These are phyloP conservation scores for Teratosphaeriaceae sp. DNA, from an alignment of 2,329 filamentous ascomycete species.

Conservation along the genomic window DNA sequence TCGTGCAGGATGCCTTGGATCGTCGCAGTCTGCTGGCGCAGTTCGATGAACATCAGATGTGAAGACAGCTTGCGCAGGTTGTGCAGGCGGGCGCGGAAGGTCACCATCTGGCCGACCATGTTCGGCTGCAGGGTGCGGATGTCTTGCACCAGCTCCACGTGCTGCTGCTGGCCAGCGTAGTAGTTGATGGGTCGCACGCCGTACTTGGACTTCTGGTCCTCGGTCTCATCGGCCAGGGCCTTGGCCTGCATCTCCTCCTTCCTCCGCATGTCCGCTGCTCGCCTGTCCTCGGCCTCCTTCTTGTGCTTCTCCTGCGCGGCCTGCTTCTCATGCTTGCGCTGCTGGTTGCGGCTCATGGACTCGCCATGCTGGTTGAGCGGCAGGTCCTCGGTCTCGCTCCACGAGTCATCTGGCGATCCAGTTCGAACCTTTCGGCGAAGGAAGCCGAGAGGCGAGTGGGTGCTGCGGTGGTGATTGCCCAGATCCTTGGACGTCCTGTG, in stretches of 20 bases:
- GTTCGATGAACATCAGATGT: constrained; percentile 75
- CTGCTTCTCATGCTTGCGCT: constrained; percentile 42
- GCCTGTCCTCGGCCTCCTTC: constrained; percentile 38
- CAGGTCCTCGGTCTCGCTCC: constrained; percentile 29
- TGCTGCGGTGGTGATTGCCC: constrained; percentile 15
- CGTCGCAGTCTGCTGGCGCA: constrained; percentile 76
- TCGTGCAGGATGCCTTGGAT: constrained; percentile 74
- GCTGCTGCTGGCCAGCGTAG: constrained; percentile 47
- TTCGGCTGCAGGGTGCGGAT: constrained; percentile 47
- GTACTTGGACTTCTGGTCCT: constrained; percentile 54
- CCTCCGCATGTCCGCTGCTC: constrained; percentile 40
- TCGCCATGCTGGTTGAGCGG: constrained; percentile 46
- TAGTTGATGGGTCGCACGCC: constrained; percentile 53
- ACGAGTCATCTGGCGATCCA: constrained; percentile 24
- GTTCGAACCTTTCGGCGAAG: constrained; percentile 25
- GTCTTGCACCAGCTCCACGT: constrained; percentile 37
- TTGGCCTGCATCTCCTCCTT: constrained; percentile 42
- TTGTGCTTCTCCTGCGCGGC: constrained; percentile 39
- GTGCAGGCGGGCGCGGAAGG: constrained; percentile 67
- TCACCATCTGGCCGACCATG: constrained; percentile 53
- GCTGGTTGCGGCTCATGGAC: constrained; percentile 43
- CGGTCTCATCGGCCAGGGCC: constrained; percentile 48
- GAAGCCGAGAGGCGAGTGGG: constrained; percentile 28
- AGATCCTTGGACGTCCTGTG: constrained; percentile 19
- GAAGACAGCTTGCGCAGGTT: constrained; percentile 76